Evolutionary conservation across 208 protist genomes (phyloP).

Genomic region (Trypanosomatidae sp.): DNA sequence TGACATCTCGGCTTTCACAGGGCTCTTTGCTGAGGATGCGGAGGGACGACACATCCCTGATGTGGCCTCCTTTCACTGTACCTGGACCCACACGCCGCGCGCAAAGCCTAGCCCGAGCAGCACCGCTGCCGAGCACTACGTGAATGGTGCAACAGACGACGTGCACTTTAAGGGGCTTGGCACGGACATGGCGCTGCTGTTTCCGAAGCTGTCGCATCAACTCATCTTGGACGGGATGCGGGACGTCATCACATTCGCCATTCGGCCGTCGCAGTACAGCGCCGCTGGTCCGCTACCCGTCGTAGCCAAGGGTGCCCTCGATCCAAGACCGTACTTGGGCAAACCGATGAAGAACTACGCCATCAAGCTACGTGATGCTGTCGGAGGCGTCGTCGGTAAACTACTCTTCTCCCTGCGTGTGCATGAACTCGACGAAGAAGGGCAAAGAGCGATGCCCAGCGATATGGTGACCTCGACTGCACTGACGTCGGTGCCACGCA

Average conservation of each 20-base stretch:
- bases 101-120: constrained; percentile 10
- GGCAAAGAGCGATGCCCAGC: no score
- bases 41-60: constrained; percentile 65
- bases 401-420: constrained; percentile 75
- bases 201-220: constrained; percentile 24
- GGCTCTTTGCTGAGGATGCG: constrained; percentile 53
- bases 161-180: constrained; percentile 57
- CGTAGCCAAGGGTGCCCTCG: constrained; percentile 79
- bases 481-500: not conserved
- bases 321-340: constrained; percentile 64
- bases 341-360: constrained; percentile 82
- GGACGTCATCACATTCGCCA: constrained; percentile 66
- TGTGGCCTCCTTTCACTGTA: constrained; percentile 57
- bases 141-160: constrained; percentile 26
- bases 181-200: constrained; percentile 62
- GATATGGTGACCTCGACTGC: not conserved
- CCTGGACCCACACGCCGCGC: constrained; percentile 58
- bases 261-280: constrained; percentile 54
- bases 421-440: constrained; percentile 31
- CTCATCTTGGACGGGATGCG: constrained; percentile 42
- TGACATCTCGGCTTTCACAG: constrained; percentile 62
- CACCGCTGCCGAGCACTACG: not conserved
- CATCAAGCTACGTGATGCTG: constrained; percentile 81
- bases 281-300: constrained; percentile 43
- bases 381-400: constrained; percentile 65